Evolutionary conservation across 805 yeast genomes (phyloP).

Genomic region (Naumovozyma dairenensis): DNA sequence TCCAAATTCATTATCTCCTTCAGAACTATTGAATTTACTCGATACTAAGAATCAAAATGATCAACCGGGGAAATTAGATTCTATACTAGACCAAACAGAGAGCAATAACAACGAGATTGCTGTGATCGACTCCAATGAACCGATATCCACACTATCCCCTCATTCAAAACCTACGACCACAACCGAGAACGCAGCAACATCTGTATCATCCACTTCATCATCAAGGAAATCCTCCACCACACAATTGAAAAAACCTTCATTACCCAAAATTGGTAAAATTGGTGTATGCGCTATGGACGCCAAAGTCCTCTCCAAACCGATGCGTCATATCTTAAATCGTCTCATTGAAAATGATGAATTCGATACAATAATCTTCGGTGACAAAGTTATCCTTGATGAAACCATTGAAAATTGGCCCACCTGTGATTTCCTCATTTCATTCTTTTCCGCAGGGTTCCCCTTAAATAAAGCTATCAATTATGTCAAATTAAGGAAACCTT

Average conservation of each 20-base stretch:
- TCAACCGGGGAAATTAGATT: not conserved
- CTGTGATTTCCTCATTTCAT: slow-evolving; percentile 87
- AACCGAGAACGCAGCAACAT: no score
- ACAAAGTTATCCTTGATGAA: slow-evolving; percentile 91
- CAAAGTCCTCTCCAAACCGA: slow-evolving; percentile 91
- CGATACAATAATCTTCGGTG: slow-evolving; percentile 94
- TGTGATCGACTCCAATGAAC: no score
- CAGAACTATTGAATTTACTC: not conserved
- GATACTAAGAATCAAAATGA: not conserved
- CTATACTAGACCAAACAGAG: not conserved
- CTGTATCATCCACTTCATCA: slow-evolving; percentile 17
- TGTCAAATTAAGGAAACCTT: slow-evolving; percentile 83
- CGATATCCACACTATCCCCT: no score
- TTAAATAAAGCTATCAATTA: slow-evolving; percentile 89
- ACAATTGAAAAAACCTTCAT: slow-evolving; percentile 27
- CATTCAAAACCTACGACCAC: no score
- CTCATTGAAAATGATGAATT: slow-evolving; percentile 89
- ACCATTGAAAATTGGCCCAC: slow-evolving; percentile 96
- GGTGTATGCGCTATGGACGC: slow-evolving; percentile 99
- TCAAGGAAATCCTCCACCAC: slow-evolving; percentile 25
- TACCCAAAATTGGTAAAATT: slow-evolving; percentile 77
- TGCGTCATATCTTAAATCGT: slow-evolving; percentile 79
- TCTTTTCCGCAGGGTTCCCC: slow-evolving; percentile 95
- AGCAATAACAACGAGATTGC: not conserved
- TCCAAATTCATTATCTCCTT: not conserved